Base-by-base conservation (phyloP, 2,329 filamentous ascomycete species). In the Trichoderma afroharzianum region DNA sequence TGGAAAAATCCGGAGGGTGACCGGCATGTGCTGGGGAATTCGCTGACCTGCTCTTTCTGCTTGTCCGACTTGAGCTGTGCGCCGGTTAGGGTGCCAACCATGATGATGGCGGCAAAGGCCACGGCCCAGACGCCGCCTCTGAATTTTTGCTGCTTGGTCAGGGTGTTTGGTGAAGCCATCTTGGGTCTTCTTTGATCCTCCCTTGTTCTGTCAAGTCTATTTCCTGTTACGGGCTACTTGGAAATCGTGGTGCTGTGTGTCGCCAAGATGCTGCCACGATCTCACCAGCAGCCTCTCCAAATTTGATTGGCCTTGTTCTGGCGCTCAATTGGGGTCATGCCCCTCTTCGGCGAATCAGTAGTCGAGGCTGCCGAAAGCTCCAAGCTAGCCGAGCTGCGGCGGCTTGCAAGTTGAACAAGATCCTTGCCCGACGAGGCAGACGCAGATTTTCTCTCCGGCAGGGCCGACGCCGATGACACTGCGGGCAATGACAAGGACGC, bases 1-100 rank as follows among this genome's bases (percentile, higher is more conserved):
- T n/a, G n/a, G n/a, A n/a, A n/a, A n/a, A n/a, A n/a, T n/a, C n/a
- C n/a, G n/a, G n/a, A n/a, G n/a, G n/a, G n/a, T n/a, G n/a, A n/a
- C n/a, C n/a, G n/a, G n/a, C n/a, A n/a, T n/a, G n/a, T n/a, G n/a
- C n/a, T n/a, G n/a, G 4, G 12, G 57, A 33, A 18, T 18, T 12
- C 7, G 30, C 71, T 71, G 72, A 85, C 85, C 75, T 84, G 78
- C 73, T 81, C 78, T 74, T 82, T 85, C 73, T 87, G 84, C 71
- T 82, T 80, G 72, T 85, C 83, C 62, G 82, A 81, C 78, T 86
- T 87, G 59, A 87, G 76, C 59, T 83, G 83, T 7, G 85, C 85
- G 66, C 85, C 85, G 70, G 85, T 86, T 61, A 85, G 80, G 58
- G 83, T 78, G 71, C 85, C 85, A 36, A 85, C 83, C 72, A 83